Percentiles rank a stretch among this genome's conserved stretches.
These are phyloP conservation scores for Sphaerostilbella broomeana DNA, from an alignment of 2,329 filamentous ascomycete species.

Conservation along the genomic window DNA sequence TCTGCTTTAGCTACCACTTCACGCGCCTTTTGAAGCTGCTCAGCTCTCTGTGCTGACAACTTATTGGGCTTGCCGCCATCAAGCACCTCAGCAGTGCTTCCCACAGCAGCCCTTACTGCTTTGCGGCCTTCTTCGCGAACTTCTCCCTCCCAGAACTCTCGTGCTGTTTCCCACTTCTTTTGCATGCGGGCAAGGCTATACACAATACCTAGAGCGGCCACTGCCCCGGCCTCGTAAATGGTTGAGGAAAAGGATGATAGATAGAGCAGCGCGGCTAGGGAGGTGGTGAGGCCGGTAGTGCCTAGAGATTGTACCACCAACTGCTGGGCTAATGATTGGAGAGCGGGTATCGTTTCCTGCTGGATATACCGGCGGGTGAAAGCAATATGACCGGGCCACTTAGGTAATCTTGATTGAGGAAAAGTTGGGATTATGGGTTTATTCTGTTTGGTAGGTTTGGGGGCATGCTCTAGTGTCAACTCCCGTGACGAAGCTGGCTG, in stretches of 20 bases:
- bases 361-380: conserved; percentile 61
- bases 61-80: conserved; percentile 23
- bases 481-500: conserved; percentile 27
- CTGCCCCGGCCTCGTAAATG: conserved; percentile 55
- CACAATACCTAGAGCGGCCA: conserved; percentile 54
- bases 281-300: conserved; percentile 57
- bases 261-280: conserved; percentile 51
- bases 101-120: conserved; percentile 51
- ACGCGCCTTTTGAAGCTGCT: conserved; percentile 34
- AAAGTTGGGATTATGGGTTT: conserved; percentile 20
- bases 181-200: conserved; percentile 56
- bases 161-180: conserved; percentile 54
- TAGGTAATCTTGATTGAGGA: conserved; percentile 25
- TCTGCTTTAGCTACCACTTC: conserved; percentile 44
- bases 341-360: conserved; percentile 58
- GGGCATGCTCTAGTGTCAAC: not conserved
- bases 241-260: conserved; percentile 46
- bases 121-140: conserved; percentile 62
- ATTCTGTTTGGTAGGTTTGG: conserved; percentile 18
- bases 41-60: conserved; percentile 19
- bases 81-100: conserved; percentile 43
- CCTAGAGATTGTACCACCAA: conserved; percentile 70
- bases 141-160: conserved; percentile 57
- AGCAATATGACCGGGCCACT: conserved; percentile 71
- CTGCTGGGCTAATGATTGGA: conserved; percentile 67